Base-by-base conservation (phyloP, 1,284 basidiomycete species). In the Irpex rosettiformis region DNA sequence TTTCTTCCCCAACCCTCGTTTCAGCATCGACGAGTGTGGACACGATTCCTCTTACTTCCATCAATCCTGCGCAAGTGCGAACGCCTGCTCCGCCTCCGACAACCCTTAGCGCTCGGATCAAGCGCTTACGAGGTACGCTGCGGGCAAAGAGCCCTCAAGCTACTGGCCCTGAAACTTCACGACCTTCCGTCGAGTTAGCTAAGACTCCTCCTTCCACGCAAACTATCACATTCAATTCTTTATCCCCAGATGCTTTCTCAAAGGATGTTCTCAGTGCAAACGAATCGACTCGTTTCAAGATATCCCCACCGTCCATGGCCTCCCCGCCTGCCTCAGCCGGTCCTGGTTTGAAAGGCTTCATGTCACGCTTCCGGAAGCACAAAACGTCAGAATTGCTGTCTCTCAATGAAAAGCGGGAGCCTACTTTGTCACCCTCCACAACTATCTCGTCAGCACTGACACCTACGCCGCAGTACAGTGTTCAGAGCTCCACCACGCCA, bases 21-120 rank as follows among this genome's bases (percentile, higher is more conserved):
- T 89, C 87, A 27, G 82, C 88, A 0, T 86, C 91, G 1, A 86
- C 87, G 3, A 90, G 86, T 63, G 83, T 92, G 24, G 88, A 91
- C 65, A 83, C 86, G 2, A 81, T 92, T 58, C 86, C 89, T 21
- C 72, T 89, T 52, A 83, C 56, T 21, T 55, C 62, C 18, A 29
- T 49, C 3, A 58, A 52, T 16, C 52, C 51, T 25, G 18, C 40
- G 27, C 61, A 55, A 27, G 42, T 24, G 18, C 56, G 60, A 22
- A 43, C 59, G 7, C 59, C 65, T 55, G 52, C 58, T 22, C 60
- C 59, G 45, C 60, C 65, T 28, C 55, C 66, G 11, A 67, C 62
- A 51, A 73, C 66, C 59, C 63, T 74, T n/a, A 69, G 70, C n/a
- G 67, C 69, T 1, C 81, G 87, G n/a, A 83, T 91, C 77, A 87